phyloP scores from a whole-genome alignment of 306 rosid genomes.

The Malus sieversii region DNA sequence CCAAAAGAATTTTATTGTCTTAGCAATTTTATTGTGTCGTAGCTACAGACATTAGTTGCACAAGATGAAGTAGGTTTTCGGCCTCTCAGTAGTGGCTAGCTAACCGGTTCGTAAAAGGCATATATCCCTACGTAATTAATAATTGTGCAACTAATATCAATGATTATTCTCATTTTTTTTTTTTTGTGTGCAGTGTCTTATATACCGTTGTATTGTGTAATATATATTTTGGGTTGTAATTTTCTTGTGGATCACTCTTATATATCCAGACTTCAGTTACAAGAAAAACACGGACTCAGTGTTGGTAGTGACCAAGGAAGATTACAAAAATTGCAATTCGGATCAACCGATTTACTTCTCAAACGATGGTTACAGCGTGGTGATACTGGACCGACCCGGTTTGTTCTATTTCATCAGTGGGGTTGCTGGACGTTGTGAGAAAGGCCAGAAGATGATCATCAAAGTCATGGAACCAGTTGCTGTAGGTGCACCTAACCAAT shows the following conservation, averaged over 20 bases:
- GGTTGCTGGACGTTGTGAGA: slow-evolving; percentile 52
- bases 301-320: slow-evolving; percentile 57
- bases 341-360: slow-evolving; percentile 45
- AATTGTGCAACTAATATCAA: too few relatives aligned
- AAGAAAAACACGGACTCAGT: slow-evolving; percentile 46
- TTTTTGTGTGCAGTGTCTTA: background rate
- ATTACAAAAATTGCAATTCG: slow-evolving; percentile 47
- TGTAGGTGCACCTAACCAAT: background rate
- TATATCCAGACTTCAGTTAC: slow-evolving; percentile 48
- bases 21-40: too few relatives aligned
- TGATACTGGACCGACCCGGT: slow-evolving; percentile 45
- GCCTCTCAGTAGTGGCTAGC: too few relatives aligned
- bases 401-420: slow-evolving; percentile 85
- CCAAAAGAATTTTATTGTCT: too few relatives aligned
- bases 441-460: slow-evolving; percentile 57
- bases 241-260: background rate
- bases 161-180: too few relatives aligned
- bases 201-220: background rate
- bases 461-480: slow-evolving; percentile 51
- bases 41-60: background rate
- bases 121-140: too few relatives aligned
- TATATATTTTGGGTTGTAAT: background rate
- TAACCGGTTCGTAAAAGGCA: too few relatives aligned
- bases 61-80: too few relatives aligned
- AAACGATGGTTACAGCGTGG: slow-evolving; percentile 43